Percentiles rank a stretch among this genome's conserved stretches.
Evolutionary conservation across 2,329 filamentous ascomycete species (phyloP).

Genomic region (Akanthomyces uredinophilus): DNA sequence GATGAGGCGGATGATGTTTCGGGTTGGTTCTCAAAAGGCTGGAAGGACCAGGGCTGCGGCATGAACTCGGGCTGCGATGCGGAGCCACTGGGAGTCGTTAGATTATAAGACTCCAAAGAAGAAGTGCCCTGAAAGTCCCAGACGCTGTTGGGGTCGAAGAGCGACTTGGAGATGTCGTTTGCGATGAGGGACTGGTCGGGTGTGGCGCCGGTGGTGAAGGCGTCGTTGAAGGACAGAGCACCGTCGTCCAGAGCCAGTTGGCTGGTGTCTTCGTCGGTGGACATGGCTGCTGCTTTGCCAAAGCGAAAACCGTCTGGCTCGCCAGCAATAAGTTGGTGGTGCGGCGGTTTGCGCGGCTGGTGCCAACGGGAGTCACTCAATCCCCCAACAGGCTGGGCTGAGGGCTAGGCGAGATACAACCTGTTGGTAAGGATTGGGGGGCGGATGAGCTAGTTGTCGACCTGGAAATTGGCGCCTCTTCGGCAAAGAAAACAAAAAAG

Average conservation of each 20-base stretch:
- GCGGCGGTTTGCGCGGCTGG: background rate
- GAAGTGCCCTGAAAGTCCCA: constrained; percentile 47
- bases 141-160: constrained; percentile 25
- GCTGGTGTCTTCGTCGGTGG: constrained; percentile 36
- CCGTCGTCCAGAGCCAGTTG: constrained; percentile 43
- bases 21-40: constrained; percentile 31
- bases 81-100: constrained; percentile 30
- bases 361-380: background rate
- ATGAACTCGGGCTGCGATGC: constrained; percentile 29
- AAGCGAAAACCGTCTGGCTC: background rate
- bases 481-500: background rate
- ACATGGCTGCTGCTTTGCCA: constrained; percentile 26
- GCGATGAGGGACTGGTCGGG: constrained; percentile 27
- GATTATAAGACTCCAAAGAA: constrained; percentile 43
- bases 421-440: background rate
- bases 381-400: background rate
- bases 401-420: background rate
- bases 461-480: background rate
- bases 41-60: constrained; percentile 30
- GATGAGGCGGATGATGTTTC: constrained; percentile 1
- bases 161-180: constrained; percentile 32
- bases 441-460: background rate
- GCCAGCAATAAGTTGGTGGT: background rate
- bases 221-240: constrained; percentile 33
- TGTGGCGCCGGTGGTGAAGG: constrained; percentile 27